Conservation (phyloP, 2,329 filamentous ascomycete genomes). For the Fusarium burgessii region DNA sequence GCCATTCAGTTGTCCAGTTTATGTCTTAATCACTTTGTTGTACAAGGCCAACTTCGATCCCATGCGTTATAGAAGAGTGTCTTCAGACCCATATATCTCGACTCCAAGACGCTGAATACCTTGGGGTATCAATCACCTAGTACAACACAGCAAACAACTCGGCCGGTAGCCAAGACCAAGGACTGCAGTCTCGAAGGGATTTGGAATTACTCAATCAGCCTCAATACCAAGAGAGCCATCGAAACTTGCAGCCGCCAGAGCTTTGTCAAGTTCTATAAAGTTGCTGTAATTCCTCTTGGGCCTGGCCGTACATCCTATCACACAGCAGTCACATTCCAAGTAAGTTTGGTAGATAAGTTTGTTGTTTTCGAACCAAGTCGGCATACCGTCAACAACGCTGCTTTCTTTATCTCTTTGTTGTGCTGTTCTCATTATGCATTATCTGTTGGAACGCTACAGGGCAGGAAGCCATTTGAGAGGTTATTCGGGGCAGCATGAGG, state of each 20-base stretch:
- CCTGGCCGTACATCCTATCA: neutral
- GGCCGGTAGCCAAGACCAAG: neutral
- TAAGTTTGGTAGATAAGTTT: constrained; percentile 14
- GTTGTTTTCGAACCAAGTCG: neutral
- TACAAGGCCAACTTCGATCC: neutral
- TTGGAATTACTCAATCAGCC: neutral
- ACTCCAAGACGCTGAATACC: neutral
- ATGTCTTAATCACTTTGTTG: neutral
- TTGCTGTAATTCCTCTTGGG: neutral
- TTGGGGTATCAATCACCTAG: neutral
- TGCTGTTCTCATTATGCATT: neutral
- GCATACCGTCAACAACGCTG: neutral
- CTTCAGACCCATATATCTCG: neutral
- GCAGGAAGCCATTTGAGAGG: neutral
- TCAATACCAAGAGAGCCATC: neutral
- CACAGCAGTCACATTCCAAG: neutral
- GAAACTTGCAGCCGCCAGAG: neutral
- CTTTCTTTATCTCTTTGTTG: neutral
- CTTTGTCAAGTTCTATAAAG: neutral
- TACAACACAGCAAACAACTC: neutral
- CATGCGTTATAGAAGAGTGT: neutral
- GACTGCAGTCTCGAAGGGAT: neutral
- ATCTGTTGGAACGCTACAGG: neutral
- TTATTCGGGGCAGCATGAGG: neutral
- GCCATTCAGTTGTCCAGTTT: neutral